Conservation (phyloP, 2,329 filamentous ascomycete genomes). For the Claviceps pazoutovae region DNA sequence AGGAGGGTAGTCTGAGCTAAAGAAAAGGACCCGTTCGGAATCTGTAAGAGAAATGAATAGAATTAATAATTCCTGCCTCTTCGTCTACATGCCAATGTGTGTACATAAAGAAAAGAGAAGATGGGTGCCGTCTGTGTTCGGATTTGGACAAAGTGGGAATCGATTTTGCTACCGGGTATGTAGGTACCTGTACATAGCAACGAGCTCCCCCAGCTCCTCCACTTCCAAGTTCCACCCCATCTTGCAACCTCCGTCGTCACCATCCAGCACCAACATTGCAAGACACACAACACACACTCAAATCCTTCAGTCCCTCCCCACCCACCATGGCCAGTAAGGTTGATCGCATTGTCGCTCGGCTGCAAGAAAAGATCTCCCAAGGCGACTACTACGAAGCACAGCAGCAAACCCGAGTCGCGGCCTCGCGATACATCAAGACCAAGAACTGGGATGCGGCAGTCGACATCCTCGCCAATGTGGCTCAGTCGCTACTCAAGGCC, state of each 20-base stretch:
- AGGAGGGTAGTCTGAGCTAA: background rate
- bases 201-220: background rate
- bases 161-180: background rate
- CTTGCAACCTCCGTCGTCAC: background rate
- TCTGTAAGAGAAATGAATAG: background rate
- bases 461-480: slow-evolving; percentile 73
- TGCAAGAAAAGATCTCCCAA: slow-evolving; percentile 78
- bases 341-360: slow-evolving; percentile 41
- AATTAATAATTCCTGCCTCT: background rate
- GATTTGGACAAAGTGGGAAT: background rate
- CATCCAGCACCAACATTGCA: background rate
- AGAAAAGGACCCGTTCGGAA: background rate
- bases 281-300: background rate
- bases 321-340: slow-evolving; percentile 25
- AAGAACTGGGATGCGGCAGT: slow-evolving; percentile 73
- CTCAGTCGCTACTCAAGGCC: slow-evolving; percentile 73
- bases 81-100: background rate
- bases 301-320: background rate
- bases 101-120: too few species aligned
- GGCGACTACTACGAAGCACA: slow-evolving; percentile 97
- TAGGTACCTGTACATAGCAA: background rate
- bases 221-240: background rate
- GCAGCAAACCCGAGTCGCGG: slow-evolving; percentile 92
- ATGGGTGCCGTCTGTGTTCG: background rate
- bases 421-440: slow-evolving; percentile 82